phyloP scores from a whole-genome alignment of 306 rosid species.

The Inga leiocalycina region DNA sequence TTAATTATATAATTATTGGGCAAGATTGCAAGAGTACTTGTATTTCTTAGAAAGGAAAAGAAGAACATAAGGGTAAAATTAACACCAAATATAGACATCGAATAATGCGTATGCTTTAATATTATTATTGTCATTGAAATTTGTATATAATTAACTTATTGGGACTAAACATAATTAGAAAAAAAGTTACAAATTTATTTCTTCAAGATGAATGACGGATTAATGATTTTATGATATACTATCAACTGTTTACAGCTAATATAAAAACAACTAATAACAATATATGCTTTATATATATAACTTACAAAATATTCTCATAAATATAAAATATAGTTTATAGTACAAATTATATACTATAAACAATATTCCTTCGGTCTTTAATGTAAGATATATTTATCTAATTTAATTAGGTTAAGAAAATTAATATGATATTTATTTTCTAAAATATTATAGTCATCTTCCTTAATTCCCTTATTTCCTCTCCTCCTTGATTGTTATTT shows the following conservation, averaged over 20 bases:
- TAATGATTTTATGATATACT: not conserved
- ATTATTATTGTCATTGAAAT: not conserved
- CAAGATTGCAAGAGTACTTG: not conserved
- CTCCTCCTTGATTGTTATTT: no score
- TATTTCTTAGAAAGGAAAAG: not conserved
- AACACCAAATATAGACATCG: not conserved
- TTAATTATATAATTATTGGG: not conserved
- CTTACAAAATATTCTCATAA: no score
- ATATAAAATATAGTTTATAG: no score
- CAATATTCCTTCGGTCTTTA: fast-evolving
- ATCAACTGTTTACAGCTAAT: no score
- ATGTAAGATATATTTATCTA: no score
- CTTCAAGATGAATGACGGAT: not conserved
- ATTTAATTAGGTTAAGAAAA: no score
- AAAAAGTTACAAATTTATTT: not conserved
- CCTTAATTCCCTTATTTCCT: no score
- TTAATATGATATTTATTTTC: no score
- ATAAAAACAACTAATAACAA: no score
- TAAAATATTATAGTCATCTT: no score
- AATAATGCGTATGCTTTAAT: not conserved
- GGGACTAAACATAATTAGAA: not conserved
- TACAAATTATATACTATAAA: no score
- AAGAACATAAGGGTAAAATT: not conserved
- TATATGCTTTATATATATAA: no score
- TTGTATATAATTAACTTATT: not conserved